Conservation (phyloP, 164 flowering plant genomes). For the Magnolia changhungtana region DNA sequence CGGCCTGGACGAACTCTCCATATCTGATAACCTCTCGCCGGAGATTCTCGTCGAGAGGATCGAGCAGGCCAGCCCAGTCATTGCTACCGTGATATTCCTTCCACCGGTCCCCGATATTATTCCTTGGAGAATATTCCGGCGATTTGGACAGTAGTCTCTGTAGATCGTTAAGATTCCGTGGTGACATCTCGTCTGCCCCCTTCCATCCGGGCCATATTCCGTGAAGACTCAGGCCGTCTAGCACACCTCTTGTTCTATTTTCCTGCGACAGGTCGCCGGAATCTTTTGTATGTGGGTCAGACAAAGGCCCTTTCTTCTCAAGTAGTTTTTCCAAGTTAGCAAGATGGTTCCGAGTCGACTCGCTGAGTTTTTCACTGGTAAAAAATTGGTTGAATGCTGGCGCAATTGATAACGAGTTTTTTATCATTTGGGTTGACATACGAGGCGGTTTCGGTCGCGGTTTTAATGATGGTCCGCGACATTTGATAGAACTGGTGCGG, state of each 20-base stretch:
- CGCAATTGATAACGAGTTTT: neutral
- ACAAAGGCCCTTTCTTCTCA: conserved; percentile 20
- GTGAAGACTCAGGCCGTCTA: conserved; percentile 45
- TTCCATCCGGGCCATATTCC: conserved; percentile 51
- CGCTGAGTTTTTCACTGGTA: conserved; percentile 5
- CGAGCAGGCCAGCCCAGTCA: conserved; percentile 83
- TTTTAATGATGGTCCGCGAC: conserved; percentile 8
- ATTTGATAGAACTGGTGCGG: neutral
- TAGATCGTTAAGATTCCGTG: conserved; percentile 51
- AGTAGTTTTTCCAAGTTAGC: conserved; percentile 68
- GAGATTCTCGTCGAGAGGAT: conserved; percentile 90
- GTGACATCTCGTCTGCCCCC: conserved; percentile 75
- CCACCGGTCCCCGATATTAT: conserved; percentile 62
- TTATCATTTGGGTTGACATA: conserved; percentile 4
- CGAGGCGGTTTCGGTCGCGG: conserved; percentile 6
- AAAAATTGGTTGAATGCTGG: neutral
- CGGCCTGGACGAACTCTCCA: conserved; percentile 89
- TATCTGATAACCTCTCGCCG: conserved; percentile 83
- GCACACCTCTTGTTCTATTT: conserved; percentile 16
- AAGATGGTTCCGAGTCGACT: conserved; percentile 36
- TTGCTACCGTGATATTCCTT: conserved; percentile 72
- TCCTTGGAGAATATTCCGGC: conserved; percentile 68
- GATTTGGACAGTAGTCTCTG: conserved; percentile 54
- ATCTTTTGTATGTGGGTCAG: conserved; percentile 3
- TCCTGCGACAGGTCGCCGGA: conserved; percentile 9